Evolutionary conservation across 805 yeast species (phyloP).

Genomic region (Candida sonorensis): DNA sequence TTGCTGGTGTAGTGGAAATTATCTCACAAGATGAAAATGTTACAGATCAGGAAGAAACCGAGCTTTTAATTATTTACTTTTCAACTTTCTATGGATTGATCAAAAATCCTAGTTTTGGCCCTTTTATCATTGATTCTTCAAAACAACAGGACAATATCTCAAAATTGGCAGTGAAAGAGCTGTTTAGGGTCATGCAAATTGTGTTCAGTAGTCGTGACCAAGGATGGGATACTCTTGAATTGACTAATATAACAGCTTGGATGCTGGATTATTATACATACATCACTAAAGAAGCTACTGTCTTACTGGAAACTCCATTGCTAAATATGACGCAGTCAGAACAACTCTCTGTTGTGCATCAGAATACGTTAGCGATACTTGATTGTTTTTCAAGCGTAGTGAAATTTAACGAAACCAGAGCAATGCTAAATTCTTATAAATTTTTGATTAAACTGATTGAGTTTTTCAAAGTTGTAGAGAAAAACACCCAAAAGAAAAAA

Average conservation of each 20-base stretch:
- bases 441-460: conserved; percentile 29
- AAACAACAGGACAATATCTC: not conserved
- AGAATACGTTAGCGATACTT: conserved; percentile 20
- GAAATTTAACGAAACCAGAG: conserved; percentile 33
- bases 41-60: too few relatives aligned
- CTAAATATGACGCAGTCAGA: not conserved
- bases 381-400: conserved; percentile 38
- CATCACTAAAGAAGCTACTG: conserved; percentile 12
- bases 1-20: too few relatives aligned
- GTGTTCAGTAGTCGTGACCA: conserved; percentile 32
- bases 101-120: too few relatives aligned
- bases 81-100: too few relatives aligned
- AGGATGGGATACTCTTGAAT: conserved; percentile 32
- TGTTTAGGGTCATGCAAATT: conserved; percentile 28
- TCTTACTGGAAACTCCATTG: conserved; percentile 12
- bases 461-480: conserved; percentile 35
- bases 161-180: conserved; percentile 5
- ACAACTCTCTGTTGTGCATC: conserved; percentile 11
- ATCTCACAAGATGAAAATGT: too few relatives aligned
- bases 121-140: conserved; percentile 14
- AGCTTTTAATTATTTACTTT: too few relatives aligned
- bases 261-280: conserved; percentile 24
- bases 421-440: conserved; percentile 35
- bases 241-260: conserved; percentile 37
- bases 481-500: conserved; percentile 30